A percentile compares a stretch with the other conserved stretches of the same genome.
These are phyloP conservation scores for Cephaloascus fragrans DNA, from an alignment of 805 yeast genomes.

Conservation along the genomic window DNA sequence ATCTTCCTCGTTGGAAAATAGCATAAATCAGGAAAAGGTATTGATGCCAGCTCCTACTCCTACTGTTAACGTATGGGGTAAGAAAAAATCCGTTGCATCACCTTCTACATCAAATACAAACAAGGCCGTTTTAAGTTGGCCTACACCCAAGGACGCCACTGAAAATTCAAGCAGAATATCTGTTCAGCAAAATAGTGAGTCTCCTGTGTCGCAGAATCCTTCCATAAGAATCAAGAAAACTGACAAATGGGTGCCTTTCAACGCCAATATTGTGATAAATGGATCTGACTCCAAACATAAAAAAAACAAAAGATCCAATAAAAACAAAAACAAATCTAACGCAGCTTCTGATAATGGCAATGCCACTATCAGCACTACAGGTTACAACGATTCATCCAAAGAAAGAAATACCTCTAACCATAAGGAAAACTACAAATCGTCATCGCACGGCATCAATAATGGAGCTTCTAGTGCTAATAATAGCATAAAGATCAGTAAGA, in stretches of 20 bases:
- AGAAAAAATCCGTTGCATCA: neutral
- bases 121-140: slow-evolving; percentile 3
- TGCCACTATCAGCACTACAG: too few species aligned
- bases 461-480: too few species aligned
- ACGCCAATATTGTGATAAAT: slow-evolving; percentile 2
- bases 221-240: neutral
- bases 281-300: slow-evolving; percentile 6
- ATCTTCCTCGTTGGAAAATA: neutral
- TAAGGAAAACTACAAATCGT: neutral
- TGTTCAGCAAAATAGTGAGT: slow-evolving; percentile 6
- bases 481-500: too few species aligned
- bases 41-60: neutral
- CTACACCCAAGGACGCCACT: slow-evolving; percentile 14
- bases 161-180: slow-evolving; percentile 4
- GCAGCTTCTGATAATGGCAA: neutral
- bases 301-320: slow-evolving; percentile 2
- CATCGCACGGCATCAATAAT: neutral
- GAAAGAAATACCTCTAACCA: neutral
- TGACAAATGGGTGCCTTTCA: slow-evolving; percentile 1
- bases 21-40: neutral
- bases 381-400: neutral
- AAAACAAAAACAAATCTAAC: slow-evolving; percentile 1
- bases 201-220: slow-evolving; percentile 4
- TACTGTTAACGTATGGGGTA: neutral
- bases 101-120: neutral